Base-by-base conservation (phyloP, 1,284 basidiomycete genomes). In the Cutaneotrichosporon curvatum region DNA sequence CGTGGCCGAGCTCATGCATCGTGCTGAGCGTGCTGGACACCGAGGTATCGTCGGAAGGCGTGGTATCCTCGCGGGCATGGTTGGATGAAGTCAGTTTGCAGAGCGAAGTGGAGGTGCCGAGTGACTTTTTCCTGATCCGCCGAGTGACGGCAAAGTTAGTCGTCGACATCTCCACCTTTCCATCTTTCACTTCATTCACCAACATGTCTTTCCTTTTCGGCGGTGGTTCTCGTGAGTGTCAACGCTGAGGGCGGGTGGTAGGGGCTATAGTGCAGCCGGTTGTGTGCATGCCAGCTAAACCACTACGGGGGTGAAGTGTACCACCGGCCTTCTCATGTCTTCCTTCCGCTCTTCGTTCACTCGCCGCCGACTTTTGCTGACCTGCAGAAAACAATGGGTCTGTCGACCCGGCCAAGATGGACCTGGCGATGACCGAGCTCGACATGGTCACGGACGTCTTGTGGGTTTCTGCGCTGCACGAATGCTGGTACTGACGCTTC, bases 391-490 rank as follows among this genome's bases (percentile, higher is more conserved):
- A 62, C 48, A 18, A 48, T 23, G 56, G 55, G 25, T 20, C 57
- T 11, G 61, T 70, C 34, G 65, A 68, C 56, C 63, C 63, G 32
- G 56, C 49, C 22, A 70, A 73, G 66, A 68, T 73, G 37, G 71
- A 73, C 55, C 71, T 71, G 67, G 72, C 72, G 33, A 58, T 67
- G 28, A 61, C 67, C 18, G 72, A 73, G 61, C 60, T 73, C 45
- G 67, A 72, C 55, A 73, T 73, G 70, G 70, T 73, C 52, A 70
- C 71, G 21, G 68, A 71, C 56, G 67, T 72, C 40, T 72, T 71
- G 70, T 72, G 54, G 54, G 70, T 43, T 15, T 10, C 5, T 3
- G 4, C 15, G 36, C 15, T 33, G 40, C 40, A 41, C 39, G 37
- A 34, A 18, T n/a, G 20, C n/a, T 10, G 19, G 22, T 25, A n/a